These are phyloP conservation scores for Hericium erinaceus DNA, from an alignment of 768 basidiomycete species.

Conservation along the genomic window DNA sequence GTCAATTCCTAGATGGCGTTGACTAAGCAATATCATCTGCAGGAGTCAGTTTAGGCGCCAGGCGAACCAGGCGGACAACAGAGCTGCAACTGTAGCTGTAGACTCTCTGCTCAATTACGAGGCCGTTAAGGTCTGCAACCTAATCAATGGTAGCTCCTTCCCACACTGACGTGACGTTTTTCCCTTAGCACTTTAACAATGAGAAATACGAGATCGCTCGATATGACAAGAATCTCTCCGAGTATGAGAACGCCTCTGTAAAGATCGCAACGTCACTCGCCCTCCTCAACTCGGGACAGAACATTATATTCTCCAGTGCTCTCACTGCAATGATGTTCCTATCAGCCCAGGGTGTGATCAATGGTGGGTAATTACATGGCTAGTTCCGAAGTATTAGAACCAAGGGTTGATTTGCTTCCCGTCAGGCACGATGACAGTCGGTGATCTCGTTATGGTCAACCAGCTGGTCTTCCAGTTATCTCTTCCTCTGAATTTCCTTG, in stretches of 20 bases:
- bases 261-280: constrained; percentile 94
- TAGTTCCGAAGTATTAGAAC: background rate
- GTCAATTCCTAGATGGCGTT: background rate
- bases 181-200: constrained; percentile 86
- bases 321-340: constrained; percentile 94
- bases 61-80: constrained; percentile 95
- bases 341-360: constrained; percentile 88
- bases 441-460: constrained; percentile 98
- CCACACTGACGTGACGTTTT: background rate
- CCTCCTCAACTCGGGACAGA: constrained; percentile 92
- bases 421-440: constrained; percentile 92
- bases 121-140: constrained; percentile 76
- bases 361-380: constrained; percentile 62
- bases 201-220: constrained; percentile 84
- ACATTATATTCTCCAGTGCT: constrained; percentile 90
- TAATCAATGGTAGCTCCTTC: background rate
- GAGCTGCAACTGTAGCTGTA: constrained; percentile 86
- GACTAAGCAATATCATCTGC: background rate
- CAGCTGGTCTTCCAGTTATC: constrained; percentile 97
- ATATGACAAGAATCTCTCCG: constrained; percentile 81
- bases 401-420: background rate
- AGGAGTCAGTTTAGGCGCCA: constrained; percentile 91
- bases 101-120: constrained; percentile 98
- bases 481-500: constrained; percentile 92
- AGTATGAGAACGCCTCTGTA: constrained; percentile 86